Evolutionary conservation across 345 rosid genomes (phyloP).

Genomic region (Melaleuca alternifolia): DNA sequence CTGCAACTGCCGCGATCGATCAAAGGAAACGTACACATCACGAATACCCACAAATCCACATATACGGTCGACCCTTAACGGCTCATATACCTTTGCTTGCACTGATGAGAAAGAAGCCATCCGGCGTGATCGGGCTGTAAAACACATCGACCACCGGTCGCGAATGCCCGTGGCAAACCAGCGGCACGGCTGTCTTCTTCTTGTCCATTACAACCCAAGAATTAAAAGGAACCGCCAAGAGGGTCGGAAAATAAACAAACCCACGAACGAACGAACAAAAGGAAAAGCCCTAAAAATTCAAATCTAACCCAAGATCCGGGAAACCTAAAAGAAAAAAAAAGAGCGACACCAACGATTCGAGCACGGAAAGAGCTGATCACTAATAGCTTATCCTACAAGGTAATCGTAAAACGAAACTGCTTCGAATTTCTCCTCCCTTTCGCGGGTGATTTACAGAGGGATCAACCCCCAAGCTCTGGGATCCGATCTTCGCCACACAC

Average conservation of each 20-base stretch:
- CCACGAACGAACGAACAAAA: background rate
- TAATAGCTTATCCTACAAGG: background rate
- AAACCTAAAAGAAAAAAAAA: background rate
- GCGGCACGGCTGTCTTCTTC: slow-evolving; percentile 44
- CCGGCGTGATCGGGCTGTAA: slow-evolving; percentile 53
- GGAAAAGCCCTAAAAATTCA: background rate
- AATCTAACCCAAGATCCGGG: background rate
- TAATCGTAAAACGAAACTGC: background rate
- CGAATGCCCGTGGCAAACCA: slow-evolving; percentile 61
- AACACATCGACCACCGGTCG: slow-evolving; percentile 60
- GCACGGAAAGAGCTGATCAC: background rate
- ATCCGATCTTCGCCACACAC: background rate
- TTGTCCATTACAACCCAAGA: slow-evolving; percentile 29
- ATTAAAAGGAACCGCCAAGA: background rate
- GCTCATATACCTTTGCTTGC: slow-evolving; percentile 46
- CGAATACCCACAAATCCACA: background rate
- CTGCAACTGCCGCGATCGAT: background rate
- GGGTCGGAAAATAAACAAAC: background rate
- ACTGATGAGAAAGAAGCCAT: slow-evolving; percentile 58
- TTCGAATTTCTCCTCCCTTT: background rate
- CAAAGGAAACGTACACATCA: background rate
- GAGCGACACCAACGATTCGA: background rate
- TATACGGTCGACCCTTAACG: background rate
- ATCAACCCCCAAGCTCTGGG: background rate
- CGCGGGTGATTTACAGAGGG: background rate